Base-by-base conservation (phyloP, 2,329 filamentous ascomycete species). In the Lachnellula arida region DNA sequence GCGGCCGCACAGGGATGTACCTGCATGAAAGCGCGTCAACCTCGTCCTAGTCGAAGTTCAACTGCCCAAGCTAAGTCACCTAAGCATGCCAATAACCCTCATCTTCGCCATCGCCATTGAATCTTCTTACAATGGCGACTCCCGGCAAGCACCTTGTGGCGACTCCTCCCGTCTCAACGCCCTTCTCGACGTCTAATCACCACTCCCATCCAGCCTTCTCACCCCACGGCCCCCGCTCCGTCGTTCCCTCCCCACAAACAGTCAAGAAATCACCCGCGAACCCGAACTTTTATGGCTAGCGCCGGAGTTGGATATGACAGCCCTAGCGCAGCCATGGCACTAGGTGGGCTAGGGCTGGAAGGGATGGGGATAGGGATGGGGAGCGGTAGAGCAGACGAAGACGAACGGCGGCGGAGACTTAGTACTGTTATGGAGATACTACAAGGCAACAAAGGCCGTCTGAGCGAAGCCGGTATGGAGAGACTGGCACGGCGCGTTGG, bases 391-490 rank as follows among this genome's bases (percentile, higher is more conserved):
- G 66, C 59, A 8, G 78, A 81, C 60, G 80, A 82, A 55, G 78
- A 81, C 46, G 79, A 82, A 62, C 69, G 76, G 61, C 71, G 73
- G 60, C 71, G 74, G 49, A 75, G 75, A 59, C 68, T 82, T 46
- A 53, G 55, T 35, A 53, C 55, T 11, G 66, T 70, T 19, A 54
- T 68, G 43, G 68, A 68, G 35, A 68, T 70, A 35, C 49, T 71
- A 15, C 44, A 73, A 62, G 62, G 60, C 12, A 70, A 71, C 63
- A 81, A 82, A 60, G 87, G 87, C 4, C 74, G 85, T 42, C 84
- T 93, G 39, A 89, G 87, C 63, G 86, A 89, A 65, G 84, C 87
- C 32, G 87, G 87, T 2, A 76, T 94, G n/a, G 84, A 88, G 69
- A 79, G 87, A 53, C 74, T 93, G 32, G 86, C 84, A 8, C 81